Conservation (phyloP, 2,329 filamentous ascomycete species). For the Penicillium paneum region DNA sequence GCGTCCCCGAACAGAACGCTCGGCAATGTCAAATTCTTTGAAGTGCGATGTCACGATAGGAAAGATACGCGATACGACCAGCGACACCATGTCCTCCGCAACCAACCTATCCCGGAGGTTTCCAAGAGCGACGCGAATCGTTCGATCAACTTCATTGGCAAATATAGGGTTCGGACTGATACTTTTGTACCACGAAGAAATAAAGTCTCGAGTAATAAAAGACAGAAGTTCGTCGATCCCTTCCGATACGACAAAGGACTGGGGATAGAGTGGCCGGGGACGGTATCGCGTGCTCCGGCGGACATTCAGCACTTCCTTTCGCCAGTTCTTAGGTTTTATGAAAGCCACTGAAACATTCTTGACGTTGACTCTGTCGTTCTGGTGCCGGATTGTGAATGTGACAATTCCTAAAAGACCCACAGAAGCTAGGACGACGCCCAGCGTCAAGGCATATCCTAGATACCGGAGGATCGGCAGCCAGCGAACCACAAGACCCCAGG, state of each 20-base stretch:
- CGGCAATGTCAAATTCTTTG: constrained; percentile 85
- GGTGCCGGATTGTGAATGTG: constrained; percentile 52
- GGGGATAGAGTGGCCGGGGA: constrained; percentile 67
- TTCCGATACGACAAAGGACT: constrained; percentile 73
- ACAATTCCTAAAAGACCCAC: constrained; percentile 58
- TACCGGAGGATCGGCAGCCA: constrained; percentile 82
- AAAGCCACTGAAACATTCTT: constrained; percentile 55
- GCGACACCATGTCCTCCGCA: constrained; percentile 76
- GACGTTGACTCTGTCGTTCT: constrained; percentile 40
- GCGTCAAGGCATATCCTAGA: constrained; percentile 76
- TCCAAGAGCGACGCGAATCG: constrained; percentile 68
- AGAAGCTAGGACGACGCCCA: constrained; percentile 59
- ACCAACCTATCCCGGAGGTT: constrained; percentile 69
- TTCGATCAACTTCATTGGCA: constrained; percentile 78
- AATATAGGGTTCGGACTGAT: constrained; percentile 82
- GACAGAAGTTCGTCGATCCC: constrained; percentile 76
- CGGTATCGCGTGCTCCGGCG: constrained; percentile 65
- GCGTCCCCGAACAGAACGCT: constrained; percentile 78
- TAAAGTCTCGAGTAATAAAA: constrained; percentile 76
- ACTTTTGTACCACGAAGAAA: constrained; percentile 80
- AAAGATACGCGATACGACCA: constrained; percentile 75
- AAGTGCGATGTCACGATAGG: constrained; percentile 87
- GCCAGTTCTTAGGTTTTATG: constrained; percentile 63
- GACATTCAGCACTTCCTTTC: constrained; percentile 64
- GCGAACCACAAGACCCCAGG: constrained; percentile 81